A percentile compares a stretch with the other conserved stretches of the same genome.
phyloP scores from a whole-genome alignment of 176 grass and related monocot genomes.

The Puya raimondii region DNA sequence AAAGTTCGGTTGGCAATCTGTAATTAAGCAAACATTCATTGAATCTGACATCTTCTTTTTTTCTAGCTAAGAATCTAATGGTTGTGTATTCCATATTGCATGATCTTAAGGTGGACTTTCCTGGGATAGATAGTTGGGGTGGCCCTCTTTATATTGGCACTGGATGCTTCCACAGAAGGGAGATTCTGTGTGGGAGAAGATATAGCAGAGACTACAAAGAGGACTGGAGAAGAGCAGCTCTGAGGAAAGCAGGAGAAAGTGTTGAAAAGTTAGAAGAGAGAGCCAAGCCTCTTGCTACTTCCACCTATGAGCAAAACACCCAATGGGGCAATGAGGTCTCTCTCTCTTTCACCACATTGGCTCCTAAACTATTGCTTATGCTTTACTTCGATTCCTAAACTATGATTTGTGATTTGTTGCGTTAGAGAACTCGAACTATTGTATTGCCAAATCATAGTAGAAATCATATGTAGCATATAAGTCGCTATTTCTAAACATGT shows the following conservation, averaged over 20 bases:
- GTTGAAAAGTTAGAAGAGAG: constrained; percentile 35
- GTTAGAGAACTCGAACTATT: no score
- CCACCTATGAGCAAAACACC: constrained; percentile 53
- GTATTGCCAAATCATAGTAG: no score
- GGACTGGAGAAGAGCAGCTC: constrained; percentile 37
- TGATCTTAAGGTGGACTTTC: constrained; percentile 31
- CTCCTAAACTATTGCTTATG: no score
- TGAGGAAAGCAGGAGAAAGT: not conserved
- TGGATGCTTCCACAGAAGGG: constrained; percentile 79
- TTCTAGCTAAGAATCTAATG: no score
- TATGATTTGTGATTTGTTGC: no score
- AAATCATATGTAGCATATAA: no score
- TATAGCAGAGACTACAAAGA: constrained; percentile 41
- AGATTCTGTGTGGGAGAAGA: constrained; percentile 45
- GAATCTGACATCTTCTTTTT: no score
- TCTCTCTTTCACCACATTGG: not conserved
- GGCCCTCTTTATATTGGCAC: constrained; percentile 54
- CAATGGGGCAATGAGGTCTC: constrained; percentile 49
- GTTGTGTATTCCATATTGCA: not conserved
- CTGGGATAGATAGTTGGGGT: constrained; percentile 43
- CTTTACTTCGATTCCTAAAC: no score
- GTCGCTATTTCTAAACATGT: no score
- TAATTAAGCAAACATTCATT: no score
- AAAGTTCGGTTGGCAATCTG: no score
- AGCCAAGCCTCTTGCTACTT: constrained; percentile 33